Base-by-base conservation (phyloP, 805 yeast genomes). In the Candida anglica region DNA sequence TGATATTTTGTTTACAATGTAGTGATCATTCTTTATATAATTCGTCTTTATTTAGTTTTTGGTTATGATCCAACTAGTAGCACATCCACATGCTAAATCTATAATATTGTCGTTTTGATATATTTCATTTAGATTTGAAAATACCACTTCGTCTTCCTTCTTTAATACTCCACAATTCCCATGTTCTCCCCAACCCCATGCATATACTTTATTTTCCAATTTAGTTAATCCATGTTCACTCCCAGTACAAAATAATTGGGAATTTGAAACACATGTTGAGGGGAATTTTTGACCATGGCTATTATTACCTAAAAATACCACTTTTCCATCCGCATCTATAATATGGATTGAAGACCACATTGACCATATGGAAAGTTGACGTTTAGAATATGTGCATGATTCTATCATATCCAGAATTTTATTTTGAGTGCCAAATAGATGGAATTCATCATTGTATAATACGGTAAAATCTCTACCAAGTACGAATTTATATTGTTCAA, bases 141-240 rank as follows among this genome's bases (percentile, higher is more conserved):
- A 67, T 3, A 68, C 62, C 29, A 61, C 72, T 30, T 33, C 59
- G 23, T 37, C n/a, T n/a, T n/a, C n/a, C n/a, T n/a, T 54, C 3
- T 43, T 31, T 15, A 54, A 51, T 1, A 36, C 32, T 0, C 96
- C 95, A 59, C 98, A 91, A 52, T 91, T 91, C 0, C 98, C 98
- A 56, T 91, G 98, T 50, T 93, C 98, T 10, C 96, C 97, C 98
- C 98, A 91, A 0, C 98, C 98, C 98, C 98, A 93, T 2, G 89
- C 72, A 35, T 50, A 62, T 0, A 88, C 80, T 6, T 37, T 32
- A 25, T 56, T 45, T 11, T 52, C 42, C 1, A 28, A n/a, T 1
- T 33, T 5, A 56, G 50, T 8, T 75, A 88, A 47, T 0, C 93
- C 94, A 56, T 91, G 98, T 51, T 91, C 98, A 54, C 95, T 86